Base-by-base conservation (phyloP, 768 basidiomycete species). In the Lactifluus subvellereus region DNA sequence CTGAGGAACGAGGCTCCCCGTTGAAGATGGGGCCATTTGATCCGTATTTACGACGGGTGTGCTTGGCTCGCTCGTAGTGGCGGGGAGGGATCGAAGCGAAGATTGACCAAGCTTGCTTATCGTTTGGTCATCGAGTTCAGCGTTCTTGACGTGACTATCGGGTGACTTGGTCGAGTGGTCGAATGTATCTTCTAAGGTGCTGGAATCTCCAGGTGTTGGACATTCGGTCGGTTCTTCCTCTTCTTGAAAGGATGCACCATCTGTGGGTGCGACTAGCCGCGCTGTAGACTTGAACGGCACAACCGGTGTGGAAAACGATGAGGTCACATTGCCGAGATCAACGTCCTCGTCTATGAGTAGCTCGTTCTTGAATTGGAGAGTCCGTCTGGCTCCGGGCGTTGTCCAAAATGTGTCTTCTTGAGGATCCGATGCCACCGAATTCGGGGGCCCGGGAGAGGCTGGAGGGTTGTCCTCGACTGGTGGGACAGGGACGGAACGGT, bases 381-480 rank as follows among this genome's bases (percentile, higher is more conserved):
- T 82, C 43, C 85, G 84, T 14, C 79, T 80, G 1, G 79, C 79
- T 40, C 73, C 75, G 7, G 86, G 84, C 0, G 86, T 85, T 35
- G 78, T 80, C 85, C 86, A 88, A 69, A 87, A 85, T 47, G 77
- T 77, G 42, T 84, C 80, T 70, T 87, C 86, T 32, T 80, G 75
- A 10, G 62, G 76, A 69, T 73, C 76, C 6, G 66, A 57, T 1
- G 54, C 45, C 11, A 60, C 43, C 2, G 60, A 37, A 14, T 60
- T 71, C 59, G 27, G 73, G 53, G 57, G 54, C 33, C 16, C 66
- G 22, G 68, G 68, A 53, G 69, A 66, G 55, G 65, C 69, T 51
- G 69, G 64, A 62, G 60, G 62, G 65, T 70, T 27, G 69, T 61
- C 43, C 61, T 65, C 67, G 62, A 61, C 56, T 14, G 42, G 63